Conservation (phyloP, 768 basidiomycete species). For the Nidula microcarpa region DNA sequence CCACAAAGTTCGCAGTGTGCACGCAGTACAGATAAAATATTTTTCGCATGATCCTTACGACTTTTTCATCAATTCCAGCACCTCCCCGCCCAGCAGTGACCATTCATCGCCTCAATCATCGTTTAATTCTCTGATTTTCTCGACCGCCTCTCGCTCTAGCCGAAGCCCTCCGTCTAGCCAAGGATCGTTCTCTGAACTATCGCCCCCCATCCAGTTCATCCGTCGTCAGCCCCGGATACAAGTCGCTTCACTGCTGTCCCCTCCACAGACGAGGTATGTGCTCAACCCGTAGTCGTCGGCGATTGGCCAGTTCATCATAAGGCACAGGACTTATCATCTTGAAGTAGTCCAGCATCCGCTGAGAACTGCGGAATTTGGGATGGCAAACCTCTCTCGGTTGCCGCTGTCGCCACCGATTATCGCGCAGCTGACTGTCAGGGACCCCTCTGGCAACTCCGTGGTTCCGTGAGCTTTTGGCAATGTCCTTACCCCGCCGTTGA, state of each 20-base stretch:
- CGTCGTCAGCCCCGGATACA: slow-evolving; percentile 50
- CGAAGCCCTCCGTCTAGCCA: slow-evolving; percentile 42
- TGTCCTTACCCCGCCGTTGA: slow-evolving; percentile 4
- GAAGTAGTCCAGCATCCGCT: slow-evolving; percentile 85
- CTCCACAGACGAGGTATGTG: slow-evolving; percentile 49
- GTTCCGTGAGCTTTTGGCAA: slow-evolving; percentile 63
- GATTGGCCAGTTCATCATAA: slow-evolving; percentile 1
- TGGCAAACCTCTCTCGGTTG: slow-evolving; percentile 69
- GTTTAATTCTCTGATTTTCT: slow-evolving; percentile 32
- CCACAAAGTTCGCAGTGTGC: slow-evolving; percentile 12
- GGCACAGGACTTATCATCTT: slow-evolving; percentile 65
- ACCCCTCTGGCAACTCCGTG: slow-evolving; percentile 65
- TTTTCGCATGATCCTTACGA: slow-evolving; percentile 6
- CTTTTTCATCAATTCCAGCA: slow-evolving; percentile 1
- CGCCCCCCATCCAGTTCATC: slow-evolving; percentile 30
- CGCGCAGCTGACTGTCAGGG: slow-evolving; percentile 73
- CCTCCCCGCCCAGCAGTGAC: slow-evolving; percentile 31
- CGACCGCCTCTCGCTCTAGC: slow-evolving; percentile 34
- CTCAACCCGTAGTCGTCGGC: not conserved
- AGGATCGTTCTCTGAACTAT: slow-evolving; percentile 28
- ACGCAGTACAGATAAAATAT: slow-evolving; percentile 15
- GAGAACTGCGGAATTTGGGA: slow-evolving; percentile 78
- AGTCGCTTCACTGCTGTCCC: slow-evolving; percentile 54
- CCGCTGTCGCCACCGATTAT: slow-evolving; percentile 84
- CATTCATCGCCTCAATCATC: slow-evolving; percentile 50